Evolutionary conservation across 768 basidiomycete species (phyloP), one percentile per base, ranked within the genome.

Genomic region (Pulveroboletus sp.): DNA sequence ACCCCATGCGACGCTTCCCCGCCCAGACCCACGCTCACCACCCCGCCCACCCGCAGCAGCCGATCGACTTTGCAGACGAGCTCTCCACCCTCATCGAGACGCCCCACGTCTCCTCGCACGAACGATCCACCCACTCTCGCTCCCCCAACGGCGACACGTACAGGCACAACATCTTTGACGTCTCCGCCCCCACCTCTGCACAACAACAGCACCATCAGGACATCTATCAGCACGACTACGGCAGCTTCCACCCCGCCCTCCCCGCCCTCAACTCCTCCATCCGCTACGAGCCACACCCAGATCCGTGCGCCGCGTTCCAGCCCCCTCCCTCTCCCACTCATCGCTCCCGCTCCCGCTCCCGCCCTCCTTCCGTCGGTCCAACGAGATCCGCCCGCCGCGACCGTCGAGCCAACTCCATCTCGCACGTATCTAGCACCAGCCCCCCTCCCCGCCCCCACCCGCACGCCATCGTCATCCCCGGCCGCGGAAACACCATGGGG

Each of bases 401-500:
- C 17, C 73, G 85, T 51, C 71, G 85, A 48, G 79, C 79, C 50
- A 81, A 78, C 50, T 80, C 79, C 54, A 72, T 87, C 40, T 79
- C 80, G 11, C 65, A 80, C 74, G 39, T 76, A 65, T 51, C 84
- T 76, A 44, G 82, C 79, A 36, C 68, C 31, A 73, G 73, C 21
- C 75, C 75, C n/a, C 74, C 76, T 9, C 72, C 71, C 42, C 65
- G 66, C 3, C 64, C 66, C 11, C 72, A 79, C 18, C 82, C 84
- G 0, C 82, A 83, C 56, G 84, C 84, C 9, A 88, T 89, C 62
- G 71, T 86, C 43, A 89, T 89, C 57, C 87, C 84, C 7, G 68
- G 74, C 17, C 65, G 71, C 18, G 61, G 58, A 42, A 57, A 59
- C 58, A 5, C 61, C 41, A 67, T 68, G 63, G 59, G 63, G 1